phyloP scores from a whole-genome alignment of 805 yeast species.

The Lipomyces sp. region DNA sequence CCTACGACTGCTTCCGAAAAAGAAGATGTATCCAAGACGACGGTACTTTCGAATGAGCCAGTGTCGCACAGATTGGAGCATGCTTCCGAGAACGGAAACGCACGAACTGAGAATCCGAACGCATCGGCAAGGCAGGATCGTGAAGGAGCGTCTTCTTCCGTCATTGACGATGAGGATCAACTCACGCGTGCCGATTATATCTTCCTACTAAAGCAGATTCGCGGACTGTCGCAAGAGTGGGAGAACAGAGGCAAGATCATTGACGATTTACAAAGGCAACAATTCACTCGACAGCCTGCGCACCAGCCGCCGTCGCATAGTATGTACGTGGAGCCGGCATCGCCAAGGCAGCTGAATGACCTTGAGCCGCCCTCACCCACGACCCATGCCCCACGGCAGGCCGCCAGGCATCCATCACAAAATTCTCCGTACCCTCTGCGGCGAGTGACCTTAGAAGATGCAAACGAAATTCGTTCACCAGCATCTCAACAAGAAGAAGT shows the following conservation, averaged over 20 bases:
- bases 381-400: neutral
- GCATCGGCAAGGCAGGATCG: neutral
- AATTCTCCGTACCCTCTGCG: neutral
- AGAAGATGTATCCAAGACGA: neutral
- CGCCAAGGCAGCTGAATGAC: neutral
- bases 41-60: neutral
- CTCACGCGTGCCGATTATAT: constrained; percentile 18
- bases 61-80: neutral
- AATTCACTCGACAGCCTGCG: neutral
- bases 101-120: neutral
- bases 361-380: neutral
- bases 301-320: constrained; percentile 1
- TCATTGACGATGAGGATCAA: neutral
- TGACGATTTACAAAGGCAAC: constrained; percentile 7
- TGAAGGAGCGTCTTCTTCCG: neutral
- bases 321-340: constrained; percentile 11
- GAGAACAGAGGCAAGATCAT: constrained; percentile 26
- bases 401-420: neutral
- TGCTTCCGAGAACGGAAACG: neutral
- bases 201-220: constrained; percentile 26
- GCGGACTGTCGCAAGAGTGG: constrained; percentile 21
- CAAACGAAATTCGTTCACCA: neutral
- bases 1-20: neutral
- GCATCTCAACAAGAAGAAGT: neutral
- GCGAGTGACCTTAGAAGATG: neutral